Percentiles rank a stretch among this genome's conserved stretches.
Conservation (phyloP, 108 stramenopile species). For the Nitzschia sp. region DNA sequence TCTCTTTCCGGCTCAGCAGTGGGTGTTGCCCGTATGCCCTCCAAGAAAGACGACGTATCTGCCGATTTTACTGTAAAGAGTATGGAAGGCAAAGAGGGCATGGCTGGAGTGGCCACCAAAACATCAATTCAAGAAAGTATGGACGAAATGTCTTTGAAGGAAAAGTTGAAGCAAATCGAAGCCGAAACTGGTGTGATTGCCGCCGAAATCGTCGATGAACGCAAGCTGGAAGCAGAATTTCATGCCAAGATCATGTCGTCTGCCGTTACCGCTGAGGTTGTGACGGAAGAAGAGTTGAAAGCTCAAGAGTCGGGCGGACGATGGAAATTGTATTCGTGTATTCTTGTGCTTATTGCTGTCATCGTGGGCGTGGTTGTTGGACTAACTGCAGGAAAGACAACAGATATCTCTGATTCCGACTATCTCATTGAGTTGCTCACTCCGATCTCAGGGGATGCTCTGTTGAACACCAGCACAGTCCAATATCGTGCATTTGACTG, state of each 20-base stretch:
- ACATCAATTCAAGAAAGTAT: too few relatives aligned
- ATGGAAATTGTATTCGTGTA: constrained; percentile 6
- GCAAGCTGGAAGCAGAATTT: constrained; percentile 12
- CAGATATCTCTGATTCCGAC: constrained; percentile 1
- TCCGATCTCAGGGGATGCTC: constrained; percentile 5
- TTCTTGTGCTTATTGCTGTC: constrained; percentile 2
- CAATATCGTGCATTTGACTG: constrained; percentile 18
- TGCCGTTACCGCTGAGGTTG: constrained; percentile 12
- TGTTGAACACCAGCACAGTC: background rate
- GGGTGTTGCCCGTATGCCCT: too few relatives aligned
- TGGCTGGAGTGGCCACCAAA: too few relatives aligned
- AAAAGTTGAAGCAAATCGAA: background rate
- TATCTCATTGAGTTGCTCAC: constrained; percentile 5
- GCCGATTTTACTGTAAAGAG: too few relatives aligned
- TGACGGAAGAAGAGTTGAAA: constrained; percentile 14
- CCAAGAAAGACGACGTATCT: too few relatives aligned
- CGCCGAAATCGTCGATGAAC: constrained; percentile 13
- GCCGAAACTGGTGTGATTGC: constrained; percentile 6
- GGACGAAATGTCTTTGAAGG: background rate
- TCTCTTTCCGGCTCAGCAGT: too few relatives aligned
- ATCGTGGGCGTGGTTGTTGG: constrained; percentile 3
- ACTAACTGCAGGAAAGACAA: background rate
- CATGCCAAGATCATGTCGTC: constrained; percentile 12
- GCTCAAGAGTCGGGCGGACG: background rate
- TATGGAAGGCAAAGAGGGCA: too few relatives aligned